Conservation (phyloP, 1,284 basidiomycete species). For the Puccinia horiana region DNA sequence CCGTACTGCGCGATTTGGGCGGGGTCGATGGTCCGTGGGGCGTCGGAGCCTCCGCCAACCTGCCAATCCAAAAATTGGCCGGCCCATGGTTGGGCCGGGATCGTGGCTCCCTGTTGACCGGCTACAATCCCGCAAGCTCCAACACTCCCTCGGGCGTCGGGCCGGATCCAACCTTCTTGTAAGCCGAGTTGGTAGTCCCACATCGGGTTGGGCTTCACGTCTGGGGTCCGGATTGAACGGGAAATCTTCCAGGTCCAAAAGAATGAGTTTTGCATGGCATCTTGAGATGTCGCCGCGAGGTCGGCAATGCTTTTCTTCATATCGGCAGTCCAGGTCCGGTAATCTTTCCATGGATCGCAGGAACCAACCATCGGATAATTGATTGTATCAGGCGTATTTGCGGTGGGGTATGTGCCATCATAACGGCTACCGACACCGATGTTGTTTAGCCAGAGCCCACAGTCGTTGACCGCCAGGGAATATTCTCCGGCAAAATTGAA, state of each 20-base stretch:
- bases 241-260: conserved; percentile 54
- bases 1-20: conserved; percentile 13
- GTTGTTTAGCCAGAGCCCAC: conserved; percentile 52
- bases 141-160: conserved; percentile 38
- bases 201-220: conserved; percentile 52
- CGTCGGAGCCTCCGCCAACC: background rate
- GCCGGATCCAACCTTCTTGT: conserved; percentile 52
- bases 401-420: conserved; percentile 47
- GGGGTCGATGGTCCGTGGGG: conserved; percentile 32
- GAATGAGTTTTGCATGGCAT: conserved; percentile 55
- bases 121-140: conserved; percentile 25
- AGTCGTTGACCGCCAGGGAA: conserved; percentile 52
- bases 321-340: conserved; percentile 40
- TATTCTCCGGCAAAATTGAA: conserved; percentile 58
- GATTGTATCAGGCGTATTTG: conserved; percentile 6
- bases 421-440: conserved; percentile 51
- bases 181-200: conserved; percentile 52
- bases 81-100: conserved; percentile 25
- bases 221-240: conserved; percentile 49
- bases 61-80: conserved; percentile 31
- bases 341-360: conserved; percentile 54
- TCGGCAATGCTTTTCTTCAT: conserved; percentile 51
- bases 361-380: conserved; percentile 46
- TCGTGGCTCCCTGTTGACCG: conserved; percentile 29
- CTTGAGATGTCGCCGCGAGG: conserved; percentile 53